Base-by-base conservation (phyloP, 495 filamentous ascomycete genomes). In the Aspergillus sclerotiicarbonarius region DNA sequence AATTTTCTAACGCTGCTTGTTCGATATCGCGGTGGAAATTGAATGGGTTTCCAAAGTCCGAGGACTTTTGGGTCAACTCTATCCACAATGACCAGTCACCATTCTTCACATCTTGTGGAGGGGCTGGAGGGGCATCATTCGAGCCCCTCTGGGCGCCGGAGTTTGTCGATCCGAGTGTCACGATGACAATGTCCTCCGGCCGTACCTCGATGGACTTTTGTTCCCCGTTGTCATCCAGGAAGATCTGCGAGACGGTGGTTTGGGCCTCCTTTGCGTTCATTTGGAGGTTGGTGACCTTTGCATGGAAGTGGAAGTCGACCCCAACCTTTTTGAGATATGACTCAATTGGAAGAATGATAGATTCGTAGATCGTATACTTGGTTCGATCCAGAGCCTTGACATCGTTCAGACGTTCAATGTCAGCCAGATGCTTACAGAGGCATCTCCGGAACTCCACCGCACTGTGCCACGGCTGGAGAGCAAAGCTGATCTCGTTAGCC, bases 241-340 rank as follows among this genome's bases (percentile, higher is more conserved):
- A 37, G n/a, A 62, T 62, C 4, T 52, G 53, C 6, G 60, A 62
- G 39, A 63, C 29, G 1, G 62, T 64, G 4, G 54, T 57, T 1
- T 46, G 51, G 18, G 57, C 51, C 13, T 48, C n/a, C 13, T 59
- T 62, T 4, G 64, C 58, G 7, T 59, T 33, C 31, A 51, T 20
- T 10, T 35, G n/a, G 6, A 69, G 53, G 25, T 64, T 53, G 2
- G 54, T 60, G 0, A 67, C 62, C 9, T 52, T 64, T 30, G 58
- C 61, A 25, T 69, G 37, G 58, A 66, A 71, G n/a, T 63, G 65
- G 54, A 79, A 79, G 46, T 74, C 64, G 3, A 76, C 75, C n/a
- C 73, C 73, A 52, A 71, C 62, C 3, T 57, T 41, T 51, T 71
- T 60, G 8, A 79, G 68, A 45, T 70, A 76, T 8, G 55, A 52